phyloP scores from a whole-genome alignment of 805 yeast species.

The Candida endomychidarum region DNA sequence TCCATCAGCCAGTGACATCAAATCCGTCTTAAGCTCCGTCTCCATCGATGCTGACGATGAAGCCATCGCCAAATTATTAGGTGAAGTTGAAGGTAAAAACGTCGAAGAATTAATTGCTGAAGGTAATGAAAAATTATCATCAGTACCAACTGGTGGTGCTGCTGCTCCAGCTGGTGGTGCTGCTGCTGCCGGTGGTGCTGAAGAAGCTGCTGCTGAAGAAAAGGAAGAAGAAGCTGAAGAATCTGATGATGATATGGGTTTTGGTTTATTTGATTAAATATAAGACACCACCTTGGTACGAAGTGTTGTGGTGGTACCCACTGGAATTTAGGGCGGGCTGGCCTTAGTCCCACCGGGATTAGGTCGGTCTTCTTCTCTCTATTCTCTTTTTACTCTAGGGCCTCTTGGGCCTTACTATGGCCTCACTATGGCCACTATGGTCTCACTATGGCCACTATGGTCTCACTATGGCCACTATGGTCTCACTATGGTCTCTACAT shows the following conservation, averaged over 20 bases:
- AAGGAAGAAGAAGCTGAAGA: constrained; percentile 69
- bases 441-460: too few relatives aligned
- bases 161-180: constrained; percentile 76
- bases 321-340: too few relatives aligned
- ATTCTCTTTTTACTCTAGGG: too few relatives aligned
- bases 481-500: too few relatives aligned
- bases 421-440: too few relatives aligned
- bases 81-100: constrained; percentile 92
- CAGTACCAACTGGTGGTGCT: constrained; percentile 98
- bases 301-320: too few relatives aligned
- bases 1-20: constrained; percentile 92
- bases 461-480: too few relatives aligned
- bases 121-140: constrained; percentile 94
- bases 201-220: constrained; percentile 70
- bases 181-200: constrained; percentile 70
- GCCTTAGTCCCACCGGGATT: too few relatives aligned
- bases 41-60: constrained; percentile 94
- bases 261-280: constrained; percentile 48
- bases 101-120: constrained; percentile 86
- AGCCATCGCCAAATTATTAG: constrained; percentile 74
- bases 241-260: constrained; percentile 73
- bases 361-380: too few relatives aligned
- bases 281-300: too few relatives aligned
- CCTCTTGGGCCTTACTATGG: too few relatives aligned
- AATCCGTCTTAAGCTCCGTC: constrained; percentile 86